Conservation (phyloP, 495 filamentous ascomycete genomes). For the Trichoderma asperelloides region DNA sequence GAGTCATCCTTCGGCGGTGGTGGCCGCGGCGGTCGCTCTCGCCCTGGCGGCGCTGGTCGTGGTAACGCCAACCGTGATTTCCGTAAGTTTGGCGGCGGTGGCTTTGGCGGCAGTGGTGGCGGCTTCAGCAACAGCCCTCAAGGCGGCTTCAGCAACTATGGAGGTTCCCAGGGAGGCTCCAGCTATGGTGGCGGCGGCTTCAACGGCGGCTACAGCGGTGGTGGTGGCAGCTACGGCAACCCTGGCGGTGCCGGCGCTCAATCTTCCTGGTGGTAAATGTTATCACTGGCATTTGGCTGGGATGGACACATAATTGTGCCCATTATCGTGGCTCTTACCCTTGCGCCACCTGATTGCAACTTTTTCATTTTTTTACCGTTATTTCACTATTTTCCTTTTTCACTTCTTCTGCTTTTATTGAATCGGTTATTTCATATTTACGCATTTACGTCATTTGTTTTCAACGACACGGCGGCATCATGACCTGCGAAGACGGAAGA, state of each 20-base stretch:
- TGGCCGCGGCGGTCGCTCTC: constrained; percentile 53
- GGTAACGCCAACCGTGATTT: constrained; percentile 74
- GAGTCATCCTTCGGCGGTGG: constrained; percentile 77
- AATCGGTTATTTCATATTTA: constrained; percentile 12
- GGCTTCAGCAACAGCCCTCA: constrained; percentile 26
- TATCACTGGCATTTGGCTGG: not conserved
- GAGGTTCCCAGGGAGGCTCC: constrained; percentile 12
- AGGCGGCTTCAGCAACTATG: constrained; percentile 18
- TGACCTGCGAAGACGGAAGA: constrained; percentile 11
- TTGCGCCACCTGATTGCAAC: constrained; percentile 11
- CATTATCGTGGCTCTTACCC: constrained; percentile 18
- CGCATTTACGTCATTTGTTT: constrained; percentile 6
- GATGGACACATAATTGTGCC: constrained; percentile 12
- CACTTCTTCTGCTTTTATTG: constrained; percentile 7
- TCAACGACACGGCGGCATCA: constrained; percentile 12
- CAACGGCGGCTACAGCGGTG: constrained; percentile 29
- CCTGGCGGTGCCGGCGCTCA: constrained; percentile 72
- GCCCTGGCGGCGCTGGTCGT: constrained; percentile 50
- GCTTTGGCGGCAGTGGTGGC: constrained; percentile 42
- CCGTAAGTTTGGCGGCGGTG: constrained; percentile 63
- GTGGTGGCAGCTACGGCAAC: constrained; percentile 68
- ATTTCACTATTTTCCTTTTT: not conserved
- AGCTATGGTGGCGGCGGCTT: constrained; percentile 11
- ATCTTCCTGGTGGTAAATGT: constrained; percentile 88
- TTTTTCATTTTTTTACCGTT: constrained; percentile 15